phyloP scores from a whole-genome alignment of 352 stramenopile genomes.

The Globisporangium paddicum region DNA sequence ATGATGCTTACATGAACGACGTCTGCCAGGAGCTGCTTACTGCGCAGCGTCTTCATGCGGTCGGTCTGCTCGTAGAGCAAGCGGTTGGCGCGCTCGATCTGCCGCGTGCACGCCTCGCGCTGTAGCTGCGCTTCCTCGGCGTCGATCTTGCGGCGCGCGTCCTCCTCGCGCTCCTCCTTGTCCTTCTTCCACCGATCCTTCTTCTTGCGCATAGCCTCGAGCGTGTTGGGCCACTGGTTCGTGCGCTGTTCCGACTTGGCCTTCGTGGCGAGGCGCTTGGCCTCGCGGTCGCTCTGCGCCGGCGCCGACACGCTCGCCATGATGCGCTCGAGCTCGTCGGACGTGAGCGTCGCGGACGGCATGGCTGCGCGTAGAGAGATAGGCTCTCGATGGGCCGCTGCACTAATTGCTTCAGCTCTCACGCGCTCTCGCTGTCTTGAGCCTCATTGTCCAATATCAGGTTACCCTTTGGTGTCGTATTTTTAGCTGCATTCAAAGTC shows the following conservation, averaged over 20 bases:
- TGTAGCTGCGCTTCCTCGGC: constrained; percentile 76
- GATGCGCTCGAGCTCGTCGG: constrained; percentile 69
- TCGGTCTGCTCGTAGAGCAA: constrained; percentile 91
- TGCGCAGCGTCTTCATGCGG: constrained; percentile 89
- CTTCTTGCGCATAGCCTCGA: constrained; percentile 87
- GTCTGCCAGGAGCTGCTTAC: constrained; percentile 81
- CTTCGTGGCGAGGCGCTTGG: constrained; percentile 58
- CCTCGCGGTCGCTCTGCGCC: constrained; percentile 59
- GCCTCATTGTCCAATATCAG: neutral
- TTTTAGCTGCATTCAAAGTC: neutral
- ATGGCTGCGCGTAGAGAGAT: neutral
- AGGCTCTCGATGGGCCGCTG: no score
- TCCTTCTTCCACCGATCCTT: constrained; percentile 91
- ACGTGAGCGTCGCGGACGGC: constrained; percentile 47
- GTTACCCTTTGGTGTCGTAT: neutral
- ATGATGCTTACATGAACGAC: constrained; percentile 57
- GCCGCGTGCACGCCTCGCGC: constrained; percentile 57
- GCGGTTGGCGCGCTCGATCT: constrained; percentile 83
- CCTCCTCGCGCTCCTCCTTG: constrained; percentile 81
- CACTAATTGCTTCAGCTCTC: neutral
- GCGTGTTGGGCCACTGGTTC: constrained; percentile 88
- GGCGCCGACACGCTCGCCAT: constrained; percentile 63
- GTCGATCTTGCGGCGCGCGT: constrained; percentile 65
- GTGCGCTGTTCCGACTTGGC: constrained; percentile 78
- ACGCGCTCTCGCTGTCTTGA: no score